These are phyloP conservation scores for Globisporangium ultimum DNA, from an alignment of 352 stramenopile genomes.

Conservation along the genomic window DNA sequence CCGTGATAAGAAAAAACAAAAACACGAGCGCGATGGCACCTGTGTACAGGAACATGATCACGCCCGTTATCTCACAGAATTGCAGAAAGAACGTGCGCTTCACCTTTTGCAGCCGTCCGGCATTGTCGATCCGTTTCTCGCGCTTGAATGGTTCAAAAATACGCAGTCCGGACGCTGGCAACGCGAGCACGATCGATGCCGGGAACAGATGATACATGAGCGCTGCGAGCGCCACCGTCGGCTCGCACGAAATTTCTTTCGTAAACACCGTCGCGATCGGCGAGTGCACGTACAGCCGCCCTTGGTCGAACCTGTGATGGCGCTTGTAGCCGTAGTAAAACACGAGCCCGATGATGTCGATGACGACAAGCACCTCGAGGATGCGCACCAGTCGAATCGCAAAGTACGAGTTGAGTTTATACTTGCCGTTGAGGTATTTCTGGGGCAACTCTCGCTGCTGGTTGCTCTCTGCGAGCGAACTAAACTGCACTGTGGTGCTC, in stretches of 20 bases:
- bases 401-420: conserved; percentile 84
- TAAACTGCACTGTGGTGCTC: conserved; percentile 30
- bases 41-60: conserved; percentile 53
- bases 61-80: conserved; percentile 65
- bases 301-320: conserved; percentile 22
- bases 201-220: conserved; percentile 71
- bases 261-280: conserved; percentile 41
- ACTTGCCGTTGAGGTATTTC: conserved; percentile 50
- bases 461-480: conserved; percentile 19
- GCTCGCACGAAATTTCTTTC: conserved; percentile 33
- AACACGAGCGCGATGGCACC: conserved; percentile 40
- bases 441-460: conserved; percentile 25
- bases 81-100: conserved; percentile 78
- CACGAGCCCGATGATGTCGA: conserved; percentile 51
- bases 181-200: conserved; percentile 51
- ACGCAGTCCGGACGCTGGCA: conserved; percentile 58
- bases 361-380: conserved; percentile 52
- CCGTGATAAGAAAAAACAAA: conserved; percentile 56
- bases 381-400: conserved; percentile 53
- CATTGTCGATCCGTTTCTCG: conserved; percentile 57
- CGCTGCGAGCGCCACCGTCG: conserved; percentile 52
- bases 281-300: conserved; percentile 40
- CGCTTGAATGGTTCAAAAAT: conserved; percentile 73
- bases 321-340: conserved; percentile 61
- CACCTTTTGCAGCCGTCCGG: conserved; percentile 65